Evolutionary conservation across 495 filamentous ascomycete genomes (phyloP), one percentile per base, ranked within the genome.

Genomic region (Trichoderma asperelloides): DNA sequence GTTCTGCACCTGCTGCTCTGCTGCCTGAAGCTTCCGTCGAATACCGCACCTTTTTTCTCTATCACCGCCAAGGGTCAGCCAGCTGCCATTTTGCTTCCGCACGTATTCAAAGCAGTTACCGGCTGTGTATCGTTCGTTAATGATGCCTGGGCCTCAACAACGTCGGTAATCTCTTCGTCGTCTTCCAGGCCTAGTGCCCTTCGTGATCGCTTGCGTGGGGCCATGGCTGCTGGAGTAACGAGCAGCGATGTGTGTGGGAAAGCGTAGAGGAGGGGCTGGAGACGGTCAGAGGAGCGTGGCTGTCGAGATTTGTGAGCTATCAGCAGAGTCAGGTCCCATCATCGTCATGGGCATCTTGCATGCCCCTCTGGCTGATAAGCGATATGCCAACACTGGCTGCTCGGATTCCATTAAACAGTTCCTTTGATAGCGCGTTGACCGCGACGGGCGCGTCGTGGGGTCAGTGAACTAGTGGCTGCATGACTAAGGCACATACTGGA

Each of bases 21-120:
- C 63, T 62, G 74, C 73, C 23, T 23, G 62, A 43, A 21, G 62
- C 30, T 9, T 60, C 55, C 13, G 55, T 41, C 23, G 81, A 83
- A 11, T 78, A 64, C 25, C 81, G 80, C 11, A 69, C 75, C 68
- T 79, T 80, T 73, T 85, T 85, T 28, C 75, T 74, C 70, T 80
- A 71, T 72, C 77, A 63, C 21, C 55, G 9, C 55, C 23, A 8
- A 18, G 13, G 47, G 27, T 60, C 28, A 60, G 55, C 55, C 27
- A 60, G 27, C 55, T 27, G 55, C 27, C 12, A 21, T 28, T 33
- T 60, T 25, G 12, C 16, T 9, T 5, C 8, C 11, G 49, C 23
- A 27, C 49, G 11, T 30, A 16, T 23, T 51, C 21, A 13, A 15
- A 12, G 9, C 4, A 60, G 9, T 30, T 60, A 60, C 55, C 55